These are phyloP conservation scores for Penicillium sp. DNA, from an alignment of 2,329 filamentous ascomycete genomes.

Conservation along the genomic window DNA sequence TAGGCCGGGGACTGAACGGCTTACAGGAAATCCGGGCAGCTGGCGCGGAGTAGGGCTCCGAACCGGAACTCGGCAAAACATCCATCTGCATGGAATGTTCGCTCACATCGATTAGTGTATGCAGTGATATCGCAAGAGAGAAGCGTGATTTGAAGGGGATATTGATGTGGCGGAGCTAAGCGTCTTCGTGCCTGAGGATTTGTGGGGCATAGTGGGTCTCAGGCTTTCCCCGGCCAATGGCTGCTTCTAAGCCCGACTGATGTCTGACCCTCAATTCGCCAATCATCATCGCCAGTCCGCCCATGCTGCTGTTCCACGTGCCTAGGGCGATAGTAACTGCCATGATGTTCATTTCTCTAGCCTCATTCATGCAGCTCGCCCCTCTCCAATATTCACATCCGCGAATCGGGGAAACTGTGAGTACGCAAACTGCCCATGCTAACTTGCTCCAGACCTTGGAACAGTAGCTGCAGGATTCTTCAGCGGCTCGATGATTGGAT, in stretches of 20 bases:
- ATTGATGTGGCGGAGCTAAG: not conserved
- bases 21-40: not conserved
- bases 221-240: not conserved
- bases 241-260: not conserved
- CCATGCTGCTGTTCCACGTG: not conserved
- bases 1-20: not conserved
- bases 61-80: not conserved
- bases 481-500: not conserved
- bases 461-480: not conserved
- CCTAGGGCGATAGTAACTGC: not conserved
- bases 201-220: not conserved
- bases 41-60: not conserved
- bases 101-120: not conserved
- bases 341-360: not conserved
- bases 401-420: not conserved
- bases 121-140: not conserved
- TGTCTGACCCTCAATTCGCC: not conserved
- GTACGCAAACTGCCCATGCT: not conserved
- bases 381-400: not conserved
- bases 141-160: not conserved
- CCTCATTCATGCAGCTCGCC: not conserved
- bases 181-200: not conserved
- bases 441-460: not conserved
- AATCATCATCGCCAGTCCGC: not conserved
- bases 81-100: not conserved